Percentiles rank a stretch among this genome's conserved stretches.
These are phyloP conservation scores for Dictyostelium firmibasis DNA, from an alignment of 78 protist species.

Conservation along the genomic window DNA sequence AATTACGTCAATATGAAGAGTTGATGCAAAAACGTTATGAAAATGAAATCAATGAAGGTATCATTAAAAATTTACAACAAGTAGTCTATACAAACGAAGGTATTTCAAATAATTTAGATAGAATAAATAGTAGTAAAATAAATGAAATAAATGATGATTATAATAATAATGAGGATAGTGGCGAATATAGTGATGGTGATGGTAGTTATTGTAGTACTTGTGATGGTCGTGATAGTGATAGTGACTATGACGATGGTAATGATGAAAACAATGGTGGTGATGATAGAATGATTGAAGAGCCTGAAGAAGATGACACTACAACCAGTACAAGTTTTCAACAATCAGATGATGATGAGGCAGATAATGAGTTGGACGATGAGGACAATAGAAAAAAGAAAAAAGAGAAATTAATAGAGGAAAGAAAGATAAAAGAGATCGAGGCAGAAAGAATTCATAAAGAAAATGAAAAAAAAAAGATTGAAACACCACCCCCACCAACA, in stretches of 20 bases:
- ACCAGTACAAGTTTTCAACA: not conserved
- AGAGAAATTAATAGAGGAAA: slow-evolving; percentile 12
- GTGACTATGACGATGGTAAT: not conserved
- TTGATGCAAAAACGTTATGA: slow-evolving; percentile 32
- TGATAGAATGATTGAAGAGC: not conserved
- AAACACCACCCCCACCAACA: slow-evolving; percentile 28
- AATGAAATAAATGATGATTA: slow-evolving; percentile 12
- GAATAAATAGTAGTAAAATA: not conserved
- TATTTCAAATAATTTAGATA: slow-evolving; percentile 11
- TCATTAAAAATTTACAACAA: slow-evolving; percentile 12
- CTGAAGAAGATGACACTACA: not conserved
- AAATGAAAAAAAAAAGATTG: not conserved
- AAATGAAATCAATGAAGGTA: slow-evolving; percentile 25
- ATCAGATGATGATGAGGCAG: slow-evolving; percentile 30
- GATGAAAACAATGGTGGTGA: not conserved
- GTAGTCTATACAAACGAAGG: slow-evolving; percentile 35
- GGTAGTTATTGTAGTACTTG: not conserved
- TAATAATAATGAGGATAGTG: not conserved
- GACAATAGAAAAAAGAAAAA: slow-evolving; percentile 24
- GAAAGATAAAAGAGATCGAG: not conserved
- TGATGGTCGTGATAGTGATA: not conserved
- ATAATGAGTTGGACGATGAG: slow-evolving; percentile 15
- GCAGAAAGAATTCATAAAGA: not conserved
- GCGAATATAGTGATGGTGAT: not conserved
- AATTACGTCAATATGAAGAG: slow-evolving; percentile 7